Conservation (phyloP, 805 yeast species). For the Wickerhamiella occidentalis region DNA sequence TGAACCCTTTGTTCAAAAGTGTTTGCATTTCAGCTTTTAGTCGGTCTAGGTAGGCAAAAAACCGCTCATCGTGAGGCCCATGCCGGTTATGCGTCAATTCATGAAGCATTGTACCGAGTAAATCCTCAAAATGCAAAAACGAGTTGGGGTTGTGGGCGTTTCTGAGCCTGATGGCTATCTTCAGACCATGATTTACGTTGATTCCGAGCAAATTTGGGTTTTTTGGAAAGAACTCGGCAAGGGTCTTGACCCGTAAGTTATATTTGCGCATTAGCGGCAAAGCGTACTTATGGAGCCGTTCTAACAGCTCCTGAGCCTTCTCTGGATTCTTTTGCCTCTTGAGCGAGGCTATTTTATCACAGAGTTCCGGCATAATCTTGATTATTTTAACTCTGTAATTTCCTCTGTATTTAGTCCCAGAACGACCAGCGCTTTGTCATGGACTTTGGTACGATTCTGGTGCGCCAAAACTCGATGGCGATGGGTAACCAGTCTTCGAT, state of each 20-base stretch:
- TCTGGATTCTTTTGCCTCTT: constrained; percentile 37
- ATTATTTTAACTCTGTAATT: background rate
- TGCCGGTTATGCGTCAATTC: constrained; percentile 69
- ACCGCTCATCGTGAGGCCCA: constrained; percentile 71
- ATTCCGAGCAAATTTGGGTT: constrained; percentile 56
- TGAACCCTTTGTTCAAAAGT: constrained; percentile 32
- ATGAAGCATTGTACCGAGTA: constrained; percentile 77
- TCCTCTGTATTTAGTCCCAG: background rate
- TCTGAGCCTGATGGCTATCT: constrained; percentile 61
- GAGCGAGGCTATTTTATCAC: constrained; percentile 31
- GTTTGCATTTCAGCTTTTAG: constrained; percentile 39
- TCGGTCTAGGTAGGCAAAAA: constrained; percentile 54
- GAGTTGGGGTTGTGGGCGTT: constrained; percentile 37
- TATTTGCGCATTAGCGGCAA: constrained; percentile 68
- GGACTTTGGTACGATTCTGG: constrained; percentile 6
- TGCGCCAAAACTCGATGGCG: background rate
- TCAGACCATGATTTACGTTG: constrained; percentile 67
- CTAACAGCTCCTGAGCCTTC: constrained; percentile 46
- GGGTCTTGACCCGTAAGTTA: constrained; percentile 48
- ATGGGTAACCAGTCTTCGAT: background rate
- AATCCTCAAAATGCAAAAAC: constrained; percentile 50
- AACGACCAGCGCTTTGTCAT: constrained; percentile 2
- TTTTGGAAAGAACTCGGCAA: constrained; percentile 77
- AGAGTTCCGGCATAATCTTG: background rate
- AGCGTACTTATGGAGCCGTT: constrained; percentile 53